phyloP scores from a whole-genome alignment of 75 land plant genomes.

The Gnetum montanum region DNA sequence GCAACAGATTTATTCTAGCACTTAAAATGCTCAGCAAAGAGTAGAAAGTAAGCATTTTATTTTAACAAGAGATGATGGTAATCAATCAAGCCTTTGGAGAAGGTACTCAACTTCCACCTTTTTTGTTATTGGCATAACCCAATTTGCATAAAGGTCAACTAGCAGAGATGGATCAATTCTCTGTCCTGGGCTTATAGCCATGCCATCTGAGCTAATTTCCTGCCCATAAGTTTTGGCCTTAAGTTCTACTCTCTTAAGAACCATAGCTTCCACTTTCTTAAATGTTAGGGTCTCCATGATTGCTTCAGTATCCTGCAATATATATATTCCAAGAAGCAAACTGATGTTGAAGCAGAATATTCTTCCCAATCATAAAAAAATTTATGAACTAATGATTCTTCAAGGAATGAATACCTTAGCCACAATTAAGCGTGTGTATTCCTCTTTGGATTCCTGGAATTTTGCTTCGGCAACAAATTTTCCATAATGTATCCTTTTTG shows the following conservation, averaged over 20 bases:
- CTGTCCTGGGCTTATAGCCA: conserved; percentile 17
- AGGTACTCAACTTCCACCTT: conserved; percentile 85
- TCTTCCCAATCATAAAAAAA: too few relatives aligned
- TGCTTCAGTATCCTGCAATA: conserved; percentile 58
- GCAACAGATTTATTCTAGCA: too few relatives aligned
- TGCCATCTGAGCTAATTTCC: conserved; percentile 25
- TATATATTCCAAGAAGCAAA: too few relatives aligned
- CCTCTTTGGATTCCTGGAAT: conserved; percentile 55
- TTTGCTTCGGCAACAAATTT: conserved; percentile 97
- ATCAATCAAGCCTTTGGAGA: conserved; percentile 68
- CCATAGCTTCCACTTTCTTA: conserved; percentile 64
- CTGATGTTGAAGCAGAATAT: too few relatives aligned
- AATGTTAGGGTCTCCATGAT: conserved; percentile 79
- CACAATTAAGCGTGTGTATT: conserved; percentile 51
- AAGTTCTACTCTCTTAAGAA: conserved; percentile 68
- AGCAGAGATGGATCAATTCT: conserved; percentile 75
- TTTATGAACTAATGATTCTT: too few relatives aligned
- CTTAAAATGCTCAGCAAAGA: too few relatives aligned
- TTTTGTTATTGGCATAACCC: conserved; percentile 98
- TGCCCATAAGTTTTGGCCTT: conserved; percentile 75
- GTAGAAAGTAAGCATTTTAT: too few relatives aligned
- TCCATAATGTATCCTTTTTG: conserved; percentile 94
- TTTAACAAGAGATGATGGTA: too few relatives aligned
- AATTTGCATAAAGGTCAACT: conserved; percentile 67
- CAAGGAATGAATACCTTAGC: conserved; percentile 59